Evolutionary conservation across 345 rosid genomes (phyloP).

Genomic region (Salix koriyanagi): DNA sequence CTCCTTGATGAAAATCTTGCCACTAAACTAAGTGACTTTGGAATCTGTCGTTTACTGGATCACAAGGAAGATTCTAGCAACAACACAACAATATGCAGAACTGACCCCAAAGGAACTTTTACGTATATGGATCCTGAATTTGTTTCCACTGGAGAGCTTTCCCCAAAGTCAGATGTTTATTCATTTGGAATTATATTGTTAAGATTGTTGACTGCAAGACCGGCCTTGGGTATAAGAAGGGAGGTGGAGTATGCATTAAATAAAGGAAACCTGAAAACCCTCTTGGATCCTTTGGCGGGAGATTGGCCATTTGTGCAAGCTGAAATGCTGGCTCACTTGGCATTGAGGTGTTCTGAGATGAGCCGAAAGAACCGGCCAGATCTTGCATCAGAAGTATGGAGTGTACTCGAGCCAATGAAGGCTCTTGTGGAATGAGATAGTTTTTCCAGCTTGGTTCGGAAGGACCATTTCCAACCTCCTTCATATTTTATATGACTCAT

Average conservation of each 20-base stretch:
- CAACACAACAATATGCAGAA: conserved; percentile 40
- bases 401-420: conserved; percentile 81
- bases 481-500: conserved; percentile 79
- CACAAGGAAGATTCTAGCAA: conserved; percentile 27
- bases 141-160: conserved; percentile 64
- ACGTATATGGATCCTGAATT: conserved; percentile 82
- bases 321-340: conserved; percentile 71
- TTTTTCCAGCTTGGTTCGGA: conserved; percentile 36
- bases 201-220: conserved; percentile 68
- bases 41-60: conserved; percentile 53
- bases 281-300: conserved; percentile 88
- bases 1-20: conserved; percentile 73
- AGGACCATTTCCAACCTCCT: conserved; percentile 57
- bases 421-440: conserved; percentile 72
- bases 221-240: conserved; percentile 56
- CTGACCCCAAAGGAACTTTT: conserved; percentile 67
- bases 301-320: conserved; percentile 95
- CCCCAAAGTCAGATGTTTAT: conserved; percentile 79
- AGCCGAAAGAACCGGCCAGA: conserved; percentile 65
- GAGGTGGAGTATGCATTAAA: conserved; percentile 68
- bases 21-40: conserved; percentile 84
- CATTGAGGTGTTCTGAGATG: conserved; percentile 78
- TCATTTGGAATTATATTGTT: conserved; percentile 76
- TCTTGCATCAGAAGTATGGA: conserved; percentile 77
- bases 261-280: conserved; percentile 45